Percentiles rank a stretch among this genome's conserved stretches.
Evolutionary conservation across 352 stramenopile genomes (phyloP).

Genomic region (Sclerospora graminicola): DNA sequence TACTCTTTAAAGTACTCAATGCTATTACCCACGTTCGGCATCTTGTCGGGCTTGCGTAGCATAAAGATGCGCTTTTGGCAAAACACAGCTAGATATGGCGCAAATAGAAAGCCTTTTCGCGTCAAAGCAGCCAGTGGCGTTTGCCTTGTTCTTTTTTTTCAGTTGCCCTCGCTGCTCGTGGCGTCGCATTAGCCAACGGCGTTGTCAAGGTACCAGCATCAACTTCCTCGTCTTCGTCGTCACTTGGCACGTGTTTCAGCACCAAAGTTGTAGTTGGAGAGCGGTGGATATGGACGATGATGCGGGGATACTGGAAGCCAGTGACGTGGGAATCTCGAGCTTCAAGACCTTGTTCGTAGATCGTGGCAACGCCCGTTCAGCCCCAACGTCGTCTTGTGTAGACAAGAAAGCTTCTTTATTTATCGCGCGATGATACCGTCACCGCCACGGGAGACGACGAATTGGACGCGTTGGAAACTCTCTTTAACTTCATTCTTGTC

Average conservation of each 20-base stretch:
- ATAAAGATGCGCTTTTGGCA: constrained; percentile 98
- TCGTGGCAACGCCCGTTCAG: constrained; percentile 6
- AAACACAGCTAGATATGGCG: constrained; percentile 89
- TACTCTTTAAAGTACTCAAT: constrained; percentile 92
- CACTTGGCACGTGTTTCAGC: constrained; percentile 24
- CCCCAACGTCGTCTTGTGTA: constrained; percentile 13
- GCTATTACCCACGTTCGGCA: constrained; percentile 89
- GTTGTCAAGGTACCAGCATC: constrained; percentile 5
- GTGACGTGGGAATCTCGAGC: constrained; percentile 23
- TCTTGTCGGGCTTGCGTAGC: constrained; percentile 96
- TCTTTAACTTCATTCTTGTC: constrained; percentile 1
- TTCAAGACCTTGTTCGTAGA: constrained; percentile 9
- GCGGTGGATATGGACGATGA: constrained; percentile 5
- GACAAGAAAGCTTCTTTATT: constrained; percentile 15
- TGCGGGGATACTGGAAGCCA: constrained; percentile 5
- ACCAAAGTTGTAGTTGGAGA: neutral
- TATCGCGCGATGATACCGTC: constrained; percentile 4
- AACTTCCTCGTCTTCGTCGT: constrained; percentile 40
- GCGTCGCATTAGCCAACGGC: too few relatives aligned
- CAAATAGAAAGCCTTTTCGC: constrained; percentile 94
- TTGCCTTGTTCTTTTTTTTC: constrained; percentile 55
- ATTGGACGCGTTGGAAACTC: constrained; percentile 1
- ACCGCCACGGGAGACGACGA: constrained; percentile 10
- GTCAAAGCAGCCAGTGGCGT: constrained; percentile 89
- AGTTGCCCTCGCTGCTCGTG: constrained; percentile 4